Percentiles rank a stretch among this genome's conserved stretches.
Conservation (phyloP, 352 stramenopile species). For the Phytophthora uliginosa region DNA sequence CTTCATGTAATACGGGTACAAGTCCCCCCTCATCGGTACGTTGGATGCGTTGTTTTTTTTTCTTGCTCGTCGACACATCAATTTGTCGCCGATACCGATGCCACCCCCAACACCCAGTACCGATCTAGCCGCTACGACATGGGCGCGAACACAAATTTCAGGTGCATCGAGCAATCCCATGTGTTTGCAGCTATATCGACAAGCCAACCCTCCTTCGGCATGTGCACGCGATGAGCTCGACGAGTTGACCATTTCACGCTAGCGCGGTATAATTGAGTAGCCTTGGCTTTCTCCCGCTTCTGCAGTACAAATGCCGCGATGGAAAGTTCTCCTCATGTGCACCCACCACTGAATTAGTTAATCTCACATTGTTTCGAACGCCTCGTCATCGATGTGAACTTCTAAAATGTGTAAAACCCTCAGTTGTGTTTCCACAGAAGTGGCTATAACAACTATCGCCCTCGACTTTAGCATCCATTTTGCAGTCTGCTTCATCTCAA, state of each 20-base stretch:
- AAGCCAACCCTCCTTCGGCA: neutral
- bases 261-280: neutral
- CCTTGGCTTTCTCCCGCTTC: constrained; percentile 5
- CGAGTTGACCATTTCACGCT: constrained; percentile 13
- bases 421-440: neutral
- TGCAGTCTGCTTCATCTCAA: constrained; percentile 14
- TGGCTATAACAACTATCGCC: neutral
- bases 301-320: neutral
- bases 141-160: constrained; percentile 14
- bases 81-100: too few relatives aligned
- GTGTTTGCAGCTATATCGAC: neutral
- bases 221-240: neutral
- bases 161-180: constrained; percentile 1
- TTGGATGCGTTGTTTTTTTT: too few relatives aligned
- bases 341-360: neutral
- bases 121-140: neutral
- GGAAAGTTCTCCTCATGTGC: neutral
- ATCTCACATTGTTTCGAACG: neutral
- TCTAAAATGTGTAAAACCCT: constrained; percentile 22
- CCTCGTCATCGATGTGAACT: neutral
- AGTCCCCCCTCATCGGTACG: too few relatives aligned
- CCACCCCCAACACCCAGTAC: too few relatives aligned
- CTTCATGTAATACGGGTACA: too few relatives aligned
- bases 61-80: too few relatives aligned
- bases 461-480: constrained; percentile 19